Percentiles rank a stretch among this genome's conserved stretches.
These are phyloP conservation scores for Boletus eberwhitei DNA, from an alignment of 768 basidiomycete genomes.

Conservation along the genomic window DNA sequence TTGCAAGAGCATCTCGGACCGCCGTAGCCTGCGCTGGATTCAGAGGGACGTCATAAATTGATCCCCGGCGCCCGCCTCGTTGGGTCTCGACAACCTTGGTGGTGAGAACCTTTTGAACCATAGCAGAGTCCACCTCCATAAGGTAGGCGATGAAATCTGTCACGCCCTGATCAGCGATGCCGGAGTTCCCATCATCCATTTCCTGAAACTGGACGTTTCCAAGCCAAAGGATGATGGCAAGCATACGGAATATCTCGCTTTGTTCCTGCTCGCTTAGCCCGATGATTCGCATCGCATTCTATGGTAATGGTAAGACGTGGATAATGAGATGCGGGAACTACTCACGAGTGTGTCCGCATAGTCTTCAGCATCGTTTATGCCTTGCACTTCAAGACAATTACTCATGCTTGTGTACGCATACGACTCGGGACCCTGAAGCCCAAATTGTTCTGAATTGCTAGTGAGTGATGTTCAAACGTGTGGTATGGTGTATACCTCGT, in stretches of 20 bases:
- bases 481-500: conserved; percentile 55
- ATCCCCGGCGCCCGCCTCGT: conserved; percentile 87
- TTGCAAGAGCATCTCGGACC: conserved; percentile 88
- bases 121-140: conserved; percentile 78
- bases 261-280: conserved; percentile 86
- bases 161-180: conserved; percentile 77
- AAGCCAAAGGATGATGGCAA: conserved; percentile 91
- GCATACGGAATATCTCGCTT: conserved; percentile 87
- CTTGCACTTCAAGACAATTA: conserved; percentile 87
- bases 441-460: conserved; percentile 72
- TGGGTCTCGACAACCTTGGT: conserved; percentile 88
- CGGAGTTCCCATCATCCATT: conserved; percentile 85
- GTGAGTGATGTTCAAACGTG: conserved; percentile 8
- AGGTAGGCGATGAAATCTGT: conserved; percentile 94
- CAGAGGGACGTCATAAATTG: conserved; percentile 93
- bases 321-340: conserved; percentile 2
- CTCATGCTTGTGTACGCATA: conserved; percentile 93
- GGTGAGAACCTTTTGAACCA: conserved; percentile 86
- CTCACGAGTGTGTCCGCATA: conserved; percentile 86
- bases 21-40: conserved; percentile 89
- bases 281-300: conserved; percentile 94
- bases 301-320: not conserved
- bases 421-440: conserved; percentile 92
- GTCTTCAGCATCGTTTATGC: conserved; percentile 86
- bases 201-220: conserved; percentile 93